Base-by-base conservation (phyloP, 371 early-diverging fungal genomes). In the Apophysomyces sp. region DNA sequence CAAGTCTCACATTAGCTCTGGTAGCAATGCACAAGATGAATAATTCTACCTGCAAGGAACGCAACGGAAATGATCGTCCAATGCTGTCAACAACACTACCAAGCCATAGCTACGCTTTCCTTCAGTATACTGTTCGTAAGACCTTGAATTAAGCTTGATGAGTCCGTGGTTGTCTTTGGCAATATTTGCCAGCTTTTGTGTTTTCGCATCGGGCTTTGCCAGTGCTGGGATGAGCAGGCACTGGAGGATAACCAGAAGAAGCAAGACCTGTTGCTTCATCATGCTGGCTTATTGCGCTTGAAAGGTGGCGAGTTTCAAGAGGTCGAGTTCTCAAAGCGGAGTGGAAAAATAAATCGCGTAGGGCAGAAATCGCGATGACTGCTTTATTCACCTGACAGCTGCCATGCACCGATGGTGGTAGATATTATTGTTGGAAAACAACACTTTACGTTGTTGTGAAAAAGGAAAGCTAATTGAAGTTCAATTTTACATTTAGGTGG, bases 91-190 rank as follows among this genome's bases (percentile, higher is more conserved):
- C 21, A 92, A 71, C 3, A 91, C 85, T 24, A 89, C 84, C 52
- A 91, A 58, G 24, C 91, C 88, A 69, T 91, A 94, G 70, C 91
- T 88, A 34, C 95, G 77, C 28, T 92, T 93, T 55, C 79, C 82
- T 62, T 88, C 86, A 40, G 90, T 85, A 57, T 82, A 78, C 55
- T 88, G 76, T 13, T 78, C 81, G 63, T 84, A 93, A 18, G 81
- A 74, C 39, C 77, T 73, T 16, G 86, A 74, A 66, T 84, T 86
- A 34, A 94, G 80, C 11, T 79, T 81, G 67, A 86, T 71, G 58
- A 86, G 44, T 27, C 86, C 86, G 30, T 73, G 74, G 57, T 80
- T 76, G 8, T 66, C 67, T 54, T 73, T 76, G 26, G 77, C 77
- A 30, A 81, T 71, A 40, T 71, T 69, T 6, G 56, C 26, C 8